Percentiles rank a stretch among this genome's conserved stretches.
Conservation (phyloP, 2,329 filamentous ascomycete genomes). For the Colletotrichum destructivum region DNA sequence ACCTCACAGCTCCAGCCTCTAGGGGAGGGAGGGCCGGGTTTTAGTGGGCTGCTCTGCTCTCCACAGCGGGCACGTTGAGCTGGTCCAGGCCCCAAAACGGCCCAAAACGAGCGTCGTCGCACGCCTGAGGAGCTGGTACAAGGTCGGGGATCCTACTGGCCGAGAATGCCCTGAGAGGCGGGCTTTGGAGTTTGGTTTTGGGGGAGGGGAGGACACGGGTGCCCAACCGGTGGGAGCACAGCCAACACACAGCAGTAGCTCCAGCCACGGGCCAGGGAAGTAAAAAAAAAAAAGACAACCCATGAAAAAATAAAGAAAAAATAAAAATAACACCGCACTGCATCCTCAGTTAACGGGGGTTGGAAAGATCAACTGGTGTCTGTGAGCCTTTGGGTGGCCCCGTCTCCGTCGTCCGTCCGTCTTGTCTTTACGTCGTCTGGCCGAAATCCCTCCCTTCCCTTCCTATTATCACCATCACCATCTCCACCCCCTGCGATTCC, state of each 20-base stretch:
- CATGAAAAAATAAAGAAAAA: constrained; percentile 6
- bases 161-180: neutral
- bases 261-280: constrained; percentile 10
- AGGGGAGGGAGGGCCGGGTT: neutral
- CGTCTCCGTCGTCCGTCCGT: constrained; percentile 23
- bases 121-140: constrained; percentile 26
- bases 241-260: constrained; percentile 35
- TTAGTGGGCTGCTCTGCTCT: constrained; percentile 18
- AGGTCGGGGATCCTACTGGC: constrained; percentile 36
- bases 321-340: constrained; percentile 17
- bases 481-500: constrained; percentile 40
- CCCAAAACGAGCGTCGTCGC: constrained; percentile 35
- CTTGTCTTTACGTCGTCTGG: constrained; percentile 33
- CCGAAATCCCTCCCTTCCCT: constrained; percentile 40
- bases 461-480: constrained; percentile 44
- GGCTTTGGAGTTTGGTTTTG: constrained; percentile 1
- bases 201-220: constrained; percentile 21
- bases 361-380: constrained; percentile 22
- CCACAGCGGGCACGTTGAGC: constrained; percentile 34
- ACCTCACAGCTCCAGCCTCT: constrained; percentile 3
- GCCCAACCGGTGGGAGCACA: constrained; percentile 28
- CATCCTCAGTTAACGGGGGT: constrained; percentile 4
- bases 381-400: constrained; percentile 16
- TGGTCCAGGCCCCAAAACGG: constrained; percentile 27
- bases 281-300: neutral